Evolutionary conservation across 75 land plant species (phyloP).

Genomic region (Picea sitchensis): DNA sequence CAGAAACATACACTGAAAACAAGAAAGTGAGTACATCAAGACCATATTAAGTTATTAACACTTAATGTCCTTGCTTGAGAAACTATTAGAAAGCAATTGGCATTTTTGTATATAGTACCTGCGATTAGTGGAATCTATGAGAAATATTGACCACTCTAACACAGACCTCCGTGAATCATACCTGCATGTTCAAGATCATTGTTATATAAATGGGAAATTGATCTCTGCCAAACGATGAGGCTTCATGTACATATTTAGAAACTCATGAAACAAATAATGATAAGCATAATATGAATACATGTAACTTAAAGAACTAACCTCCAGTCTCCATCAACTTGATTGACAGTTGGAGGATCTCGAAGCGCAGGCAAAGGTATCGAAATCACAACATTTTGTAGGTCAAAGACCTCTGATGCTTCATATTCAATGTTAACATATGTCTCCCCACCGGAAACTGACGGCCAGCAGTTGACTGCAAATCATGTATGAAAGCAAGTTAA

Average conservation of each 20-base stretch:
- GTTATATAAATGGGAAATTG: neutral
- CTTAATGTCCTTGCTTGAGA: neutral
- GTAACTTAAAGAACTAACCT: slow-evolving; percentile 46
- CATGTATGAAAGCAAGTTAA: neutral
- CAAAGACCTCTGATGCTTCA: slow-evolving; percentile 88
- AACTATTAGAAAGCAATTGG: neutral
- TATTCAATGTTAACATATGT: slow-evolving; percentile 96
- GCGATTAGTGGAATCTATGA: slow-evolving; percentile 85
- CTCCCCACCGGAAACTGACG: slow-evolving; percentile 93
- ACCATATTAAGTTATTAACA: neutral
- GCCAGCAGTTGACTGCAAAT: slow-evolving; percentile 98
- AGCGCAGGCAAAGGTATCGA: slow-evolving; percentile 94
- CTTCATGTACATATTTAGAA: neutral
- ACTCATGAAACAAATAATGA: neutral
- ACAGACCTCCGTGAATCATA: slow-evolving; percentile 82
- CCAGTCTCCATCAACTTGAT: slow-evolving; percentile 98
- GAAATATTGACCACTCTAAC: slow-evolving; percentile 88
- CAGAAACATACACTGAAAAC: neutral
- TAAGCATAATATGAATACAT: neutral
- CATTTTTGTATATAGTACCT: slow-evolving; percentile 40
- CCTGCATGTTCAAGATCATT: slow-evolving; percentile 31
- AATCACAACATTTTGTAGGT: slow-evolving; percentile 85
- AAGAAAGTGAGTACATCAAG: neutral
- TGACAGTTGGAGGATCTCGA: slow-evolving; percentile 80
- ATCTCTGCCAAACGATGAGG: neutral